These are phyloP conservation scores for Thalassiosira gravida DNA, from an alignment of 352 stramenopile genomes.

Conservation along the genomic window DNA sequence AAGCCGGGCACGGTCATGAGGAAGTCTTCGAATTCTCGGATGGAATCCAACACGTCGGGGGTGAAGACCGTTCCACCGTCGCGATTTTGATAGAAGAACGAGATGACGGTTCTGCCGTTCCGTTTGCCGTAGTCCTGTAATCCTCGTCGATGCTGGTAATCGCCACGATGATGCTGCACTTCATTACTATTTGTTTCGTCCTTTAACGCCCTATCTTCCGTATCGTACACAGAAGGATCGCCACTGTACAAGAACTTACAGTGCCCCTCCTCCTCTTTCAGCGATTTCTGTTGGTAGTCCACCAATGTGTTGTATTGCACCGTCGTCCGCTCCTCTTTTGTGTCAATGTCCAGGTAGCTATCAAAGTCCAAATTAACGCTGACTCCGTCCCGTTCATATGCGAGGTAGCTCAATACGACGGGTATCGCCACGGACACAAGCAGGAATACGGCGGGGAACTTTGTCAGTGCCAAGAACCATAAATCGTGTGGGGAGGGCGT, in stretches of 20 bases:
- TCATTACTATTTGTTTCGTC: neutral
- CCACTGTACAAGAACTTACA: constrained; percentile 17
- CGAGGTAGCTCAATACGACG: constrained; percentile 11
- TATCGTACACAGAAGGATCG: neutral
- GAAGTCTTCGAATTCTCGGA: constrained; percentile 23
- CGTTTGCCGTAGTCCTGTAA: constrained; percentile 4
- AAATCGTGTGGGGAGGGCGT: constrained; percentile 25
- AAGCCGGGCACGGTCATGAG: constrained; percentile 21
- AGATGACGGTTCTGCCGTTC: constrained; percentile 13
- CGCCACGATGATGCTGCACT: neutral
- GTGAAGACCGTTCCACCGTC: constrained; percentile 35
- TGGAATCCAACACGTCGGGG: constrained; percentile 20
- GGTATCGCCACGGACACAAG: constrained; percentile 29
- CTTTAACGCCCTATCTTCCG: neutral
- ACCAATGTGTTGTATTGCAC: constrained; percentile 13
- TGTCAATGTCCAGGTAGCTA: constrained; percentile 38
- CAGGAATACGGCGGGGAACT: constrained; percentile 30
- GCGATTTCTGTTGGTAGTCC: constrained; percentile 6
- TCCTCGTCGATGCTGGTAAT: neutral
- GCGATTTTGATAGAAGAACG: constrained; percentile 44
- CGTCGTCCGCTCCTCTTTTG: constrained; percentile 19
- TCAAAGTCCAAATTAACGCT: constrained; percentile 50
- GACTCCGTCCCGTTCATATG: constrained; percentile 17
- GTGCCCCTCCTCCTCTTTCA: constrained; percentile 24
- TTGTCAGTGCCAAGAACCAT: constrained; percentile 34